A percentile compares a stretch with the other conserved stretches of the same genome.
Conservation (phyloP, 768 basidiomycete species). For the Candolleomyces aberdarensis region DNA sequence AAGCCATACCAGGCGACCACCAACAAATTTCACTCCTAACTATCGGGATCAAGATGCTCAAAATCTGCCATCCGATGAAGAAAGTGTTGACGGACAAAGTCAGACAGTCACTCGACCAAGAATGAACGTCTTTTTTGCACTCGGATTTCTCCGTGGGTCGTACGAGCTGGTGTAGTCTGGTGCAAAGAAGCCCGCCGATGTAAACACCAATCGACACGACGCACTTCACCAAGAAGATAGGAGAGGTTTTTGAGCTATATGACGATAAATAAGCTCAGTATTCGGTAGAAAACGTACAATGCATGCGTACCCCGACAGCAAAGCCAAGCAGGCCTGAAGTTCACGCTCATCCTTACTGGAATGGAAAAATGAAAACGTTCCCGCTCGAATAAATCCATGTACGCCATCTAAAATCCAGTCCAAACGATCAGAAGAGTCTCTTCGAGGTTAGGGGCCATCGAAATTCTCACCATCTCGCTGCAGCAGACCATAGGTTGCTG, state of each 20-base stretch:
- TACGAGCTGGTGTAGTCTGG: background rate
- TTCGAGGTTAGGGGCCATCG: background rate
- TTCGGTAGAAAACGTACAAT: background rate
- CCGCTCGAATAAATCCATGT: background rate
- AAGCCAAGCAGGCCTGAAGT: background rate
- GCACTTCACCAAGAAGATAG: background rate
- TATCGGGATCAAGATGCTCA: background rate
- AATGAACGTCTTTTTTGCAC: background rate
- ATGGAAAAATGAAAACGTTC: background rate
- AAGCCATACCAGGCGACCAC: background rate
- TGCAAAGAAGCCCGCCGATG: background rate
- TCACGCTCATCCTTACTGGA: background rate
- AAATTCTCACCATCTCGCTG: slow-evolving; percentile 78
- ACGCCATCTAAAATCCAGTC: background rate
- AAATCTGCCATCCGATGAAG: background rate
- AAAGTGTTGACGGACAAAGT: background rate
- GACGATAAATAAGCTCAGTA: background rate
- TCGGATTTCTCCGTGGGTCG: background rate
- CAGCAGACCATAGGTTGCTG: slow-evolving; percentile 93
- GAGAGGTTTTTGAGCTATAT: background rate
- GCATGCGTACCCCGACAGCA: background rate
- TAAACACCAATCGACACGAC: background rate
- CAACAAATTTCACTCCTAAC: background rate
- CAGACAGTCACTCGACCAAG: background rate
- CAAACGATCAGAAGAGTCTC: background rate